Evolutionary conservation across 2,329 filamentous ascomycete genomes (phyloP).

Genomic region (Corynespora cassiicola): DNA sequence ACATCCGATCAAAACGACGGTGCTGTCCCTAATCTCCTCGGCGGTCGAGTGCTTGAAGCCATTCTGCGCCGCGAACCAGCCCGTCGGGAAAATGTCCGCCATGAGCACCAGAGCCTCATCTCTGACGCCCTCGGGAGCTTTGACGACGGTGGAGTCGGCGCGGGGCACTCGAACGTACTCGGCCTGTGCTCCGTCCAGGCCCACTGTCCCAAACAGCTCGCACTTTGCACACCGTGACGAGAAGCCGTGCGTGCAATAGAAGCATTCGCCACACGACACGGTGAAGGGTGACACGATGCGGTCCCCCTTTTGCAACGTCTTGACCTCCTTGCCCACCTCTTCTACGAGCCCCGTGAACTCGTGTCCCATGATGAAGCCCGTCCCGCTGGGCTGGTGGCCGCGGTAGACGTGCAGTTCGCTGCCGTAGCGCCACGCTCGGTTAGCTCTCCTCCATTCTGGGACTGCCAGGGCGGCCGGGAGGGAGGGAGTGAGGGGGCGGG

Average conservation of each 20-base stretch:
- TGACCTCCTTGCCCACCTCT: constrained; percentile 71
- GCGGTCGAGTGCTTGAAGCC: constrained; percentile 70
- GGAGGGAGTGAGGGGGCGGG: background rate
- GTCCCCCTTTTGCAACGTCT: constrained; percentile 74
- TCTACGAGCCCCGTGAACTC: constrained; percentile 83
- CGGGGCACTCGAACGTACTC: constrained; percentile 77
- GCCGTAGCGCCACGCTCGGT: too few species aligned
- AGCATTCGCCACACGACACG: constrained; percentile 67
- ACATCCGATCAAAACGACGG: constrained; percentile 82
- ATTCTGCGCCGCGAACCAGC: constrained; percentile 82
- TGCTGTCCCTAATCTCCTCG: constrained; percentile 68
- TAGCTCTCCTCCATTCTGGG: background rate
- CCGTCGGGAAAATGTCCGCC: constrained; percentile 88
- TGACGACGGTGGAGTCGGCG: constrained; percentile 81
- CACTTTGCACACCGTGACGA: constrained; percentile 78
- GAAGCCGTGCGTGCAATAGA: constrained; percentile 80
- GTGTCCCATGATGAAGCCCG: constrained; percentile 77
- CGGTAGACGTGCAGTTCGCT: constrained; percentile 88
- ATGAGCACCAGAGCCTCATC: constrained; percentile 82
- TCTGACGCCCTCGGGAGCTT: constrained; percentile 73
- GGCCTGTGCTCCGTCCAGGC: constrained; percentile 79
- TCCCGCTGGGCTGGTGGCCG: constrained; percentile 74
- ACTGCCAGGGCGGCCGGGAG: too few species aligned
- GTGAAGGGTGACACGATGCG: constrained; percentile 86
- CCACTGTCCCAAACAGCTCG: constrained; percentile 72